Evolutionary conservation across 192 early-diverging fungal species (phyloP).

Genomic region (Mortierella alpina): DNA sequence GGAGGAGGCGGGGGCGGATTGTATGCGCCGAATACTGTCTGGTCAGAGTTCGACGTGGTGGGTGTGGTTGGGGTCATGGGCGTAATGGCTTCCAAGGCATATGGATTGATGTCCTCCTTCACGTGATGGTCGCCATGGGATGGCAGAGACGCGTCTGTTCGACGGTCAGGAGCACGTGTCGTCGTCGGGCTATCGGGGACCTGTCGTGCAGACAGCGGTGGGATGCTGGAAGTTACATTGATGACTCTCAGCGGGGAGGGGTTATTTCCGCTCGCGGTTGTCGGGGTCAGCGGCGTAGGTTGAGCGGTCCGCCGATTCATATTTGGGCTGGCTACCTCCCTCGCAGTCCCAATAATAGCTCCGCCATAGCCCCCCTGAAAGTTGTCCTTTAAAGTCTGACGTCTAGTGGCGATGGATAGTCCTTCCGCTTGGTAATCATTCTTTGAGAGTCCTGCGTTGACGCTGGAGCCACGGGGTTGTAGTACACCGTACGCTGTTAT

Average conservation of each 20-base stretch:
- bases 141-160: constrained; percentile 7
- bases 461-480: constrained; percentile 38
- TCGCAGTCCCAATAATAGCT: constrained; percentile 25
- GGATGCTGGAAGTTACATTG: constrained; percentile 32
- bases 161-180: neutral
- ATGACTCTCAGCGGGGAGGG: constrained; percentile 40
- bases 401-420: constrained; percentile 24
- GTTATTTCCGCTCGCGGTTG: neutral
- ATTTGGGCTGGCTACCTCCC: constrained; percentile 15
- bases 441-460: neutral
- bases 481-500: constrained; percentile 38
- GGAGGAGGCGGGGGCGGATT: constrained; percentile 18
- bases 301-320: constrained; percentile 26
- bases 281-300: constrained; percentile 21
- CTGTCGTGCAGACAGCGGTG: constrained; percentile 14
- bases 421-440: constrained; percentile 41
- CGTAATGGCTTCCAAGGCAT: constrained; percentile 37
- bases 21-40: neutral
- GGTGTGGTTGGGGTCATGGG: neutral
- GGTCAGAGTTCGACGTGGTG: neutral
- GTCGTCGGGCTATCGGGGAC: neutral
- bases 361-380: constrained; percentile 47
- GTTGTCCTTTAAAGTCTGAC: constrained; percentile 43
- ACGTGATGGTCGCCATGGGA: neutral
- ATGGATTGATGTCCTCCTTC: constrained; percentile 23